A percentile compares a stretch with the other conserved stretches of the same genome.
Conservation (phyloP, 345 rosid genomes). For the Cochlearia excelsa region DNA sequence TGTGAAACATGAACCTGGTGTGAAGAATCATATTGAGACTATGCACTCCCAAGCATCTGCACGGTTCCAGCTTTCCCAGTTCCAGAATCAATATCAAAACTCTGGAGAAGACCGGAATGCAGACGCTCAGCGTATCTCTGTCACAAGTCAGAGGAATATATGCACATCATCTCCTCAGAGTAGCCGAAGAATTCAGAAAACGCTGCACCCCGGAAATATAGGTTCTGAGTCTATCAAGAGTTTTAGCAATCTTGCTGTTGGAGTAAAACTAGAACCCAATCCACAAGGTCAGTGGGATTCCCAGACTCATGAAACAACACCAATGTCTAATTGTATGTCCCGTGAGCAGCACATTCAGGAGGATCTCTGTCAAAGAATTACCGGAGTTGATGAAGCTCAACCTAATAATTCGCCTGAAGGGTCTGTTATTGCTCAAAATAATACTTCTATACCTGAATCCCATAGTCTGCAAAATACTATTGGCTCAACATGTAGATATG, state of each 20-base stretch:
- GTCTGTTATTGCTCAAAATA: conserved; percentile 44
- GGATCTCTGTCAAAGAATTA: conserved; percentile 68
- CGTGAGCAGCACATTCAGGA: conserved; percentile 69
- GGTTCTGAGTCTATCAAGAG: conserved; percentile 53
- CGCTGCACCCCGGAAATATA: conserved; percentile 50
- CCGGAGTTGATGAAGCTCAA: conserved; percentile 76
- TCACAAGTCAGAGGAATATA: conserved; percentile 47
- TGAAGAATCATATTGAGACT: conserved; percentile 48
- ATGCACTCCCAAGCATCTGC: conserved; percentile 58
- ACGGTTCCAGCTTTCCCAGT: conserved; percentile 53
- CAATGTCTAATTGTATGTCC: conserved; percentile 46
- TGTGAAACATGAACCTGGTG: conserved; percentile 65
- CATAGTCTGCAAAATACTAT: conserved; percentile 43
- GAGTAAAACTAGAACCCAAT: conserved; percentile 49
- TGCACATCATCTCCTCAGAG: conserved; percentile 49
- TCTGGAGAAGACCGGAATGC: conserved; percentile 48
- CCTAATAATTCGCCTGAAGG: conserved; percentile 62
- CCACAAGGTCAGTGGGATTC: conserved; percentile 60
- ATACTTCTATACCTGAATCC: conserved; percentile 44
- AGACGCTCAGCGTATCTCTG: conserved; percentile 42
- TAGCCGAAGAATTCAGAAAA: conserved; percentile 60
- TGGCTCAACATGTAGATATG: conserved; percentile 45
- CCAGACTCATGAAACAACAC: conserved; percentile 53
- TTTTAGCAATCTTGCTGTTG: conserved; percentile 45
- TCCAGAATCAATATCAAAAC: conserved; percentile 65